Percentiles rank a stretch among this genome's conserved stretches.
Evolutionary conservation across 2,329 filamentous ascomycete genomes (phyloP).

Genomic region (Elsinoe perseae): DNA sequence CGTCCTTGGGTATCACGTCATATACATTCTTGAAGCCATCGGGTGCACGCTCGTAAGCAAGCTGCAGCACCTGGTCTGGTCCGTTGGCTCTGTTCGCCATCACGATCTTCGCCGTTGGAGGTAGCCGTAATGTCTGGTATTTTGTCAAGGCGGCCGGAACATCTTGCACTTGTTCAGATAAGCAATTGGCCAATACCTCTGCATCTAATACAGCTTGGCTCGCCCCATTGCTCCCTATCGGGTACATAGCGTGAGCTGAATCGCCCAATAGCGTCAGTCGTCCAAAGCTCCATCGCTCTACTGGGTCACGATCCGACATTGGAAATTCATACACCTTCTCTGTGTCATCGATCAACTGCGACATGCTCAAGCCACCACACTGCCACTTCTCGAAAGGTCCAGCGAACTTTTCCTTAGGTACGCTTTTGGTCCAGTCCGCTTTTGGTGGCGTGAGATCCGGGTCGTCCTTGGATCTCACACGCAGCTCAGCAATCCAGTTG

Average conservation of each 20-base stretch:
- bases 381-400: slow-evolving; percentile 36
- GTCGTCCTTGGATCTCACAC: slow-evolving; percentile 37
- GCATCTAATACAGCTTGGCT: slow-evolving; percentile 41
- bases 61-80: slow-evolving; percentile 40
- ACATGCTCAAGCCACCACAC: slow-evolving; percentile 38
- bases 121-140: slow-evolving; percentile 36
- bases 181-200: slow-evolving; percentile 32
- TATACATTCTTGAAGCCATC: slow-evolving; percentile 37
- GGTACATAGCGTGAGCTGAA: slow-evolving; percentile 38
- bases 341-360: slow-evolving; percentile 37
- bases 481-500: slow-evolving; percentile 43
- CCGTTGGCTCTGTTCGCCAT: slow-evolving; percentile 42
- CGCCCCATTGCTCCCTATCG: slow-evolving; percentile 39
- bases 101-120: slow-evolving; percentile 40
- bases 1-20: slow-evolving; percentile 22
- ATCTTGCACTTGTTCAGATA: slow-evolving; percentile 25
- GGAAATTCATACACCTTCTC: slow-evolving; percentile 41
- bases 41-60: slow-evolving; percentile 39
- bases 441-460: slow-evolving; percentile 38
- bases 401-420: slow-evolving; percentile 36
- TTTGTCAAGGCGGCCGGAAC: slow-evolving; percentile 30
- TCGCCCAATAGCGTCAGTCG: slow-evolving; percentile 36
- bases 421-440: slow-evolving; percentile 39
- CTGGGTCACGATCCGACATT: slow-evolving; percentile 40
- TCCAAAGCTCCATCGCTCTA: slow-evolving; percentile 35